Conservation (phyloP, 139 green algal species). For the Nannochloris sp. region DNA sequence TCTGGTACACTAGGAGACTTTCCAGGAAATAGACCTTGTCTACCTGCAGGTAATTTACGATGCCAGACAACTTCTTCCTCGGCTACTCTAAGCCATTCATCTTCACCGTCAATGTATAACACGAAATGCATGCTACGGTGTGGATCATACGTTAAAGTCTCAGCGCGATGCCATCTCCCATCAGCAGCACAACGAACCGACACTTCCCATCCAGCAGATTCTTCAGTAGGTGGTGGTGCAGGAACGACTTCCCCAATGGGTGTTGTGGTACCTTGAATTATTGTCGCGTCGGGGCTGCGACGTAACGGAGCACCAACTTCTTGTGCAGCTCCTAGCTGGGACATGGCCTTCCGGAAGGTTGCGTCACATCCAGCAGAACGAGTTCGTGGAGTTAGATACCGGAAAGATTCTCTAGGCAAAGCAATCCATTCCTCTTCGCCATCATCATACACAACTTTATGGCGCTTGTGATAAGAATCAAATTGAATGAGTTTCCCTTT, state of each 20-base stretch:
- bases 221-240: not conserved
- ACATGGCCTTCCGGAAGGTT: constrained; percentile 16
- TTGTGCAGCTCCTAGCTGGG: constrained; percentile 23
- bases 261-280: not conserved
- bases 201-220: constrained; percentile 26
- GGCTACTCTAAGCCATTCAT: constrained; percentile 58
- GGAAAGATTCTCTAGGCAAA: constrained; percentile 35
- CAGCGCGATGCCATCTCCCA: constrained; percentile 18
- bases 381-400: constrained; percentile 18
- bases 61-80: constrained; percentile 44
- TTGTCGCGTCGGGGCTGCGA: not conserved
- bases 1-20: not conserved
- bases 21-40: not conserved
- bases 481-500: constrained; percentile 35
- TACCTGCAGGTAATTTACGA: not conserved
- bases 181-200: constrained; percentile 41
- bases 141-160: constrained; percentile 25
- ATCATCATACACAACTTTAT: constrained; percentile 57
- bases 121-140: constrained; percentile 17
- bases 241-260: not conserved
- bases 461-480: constrained; percentile 41
- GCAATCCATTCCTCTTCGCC: constrained; percentile 47
- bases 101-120: constrained; percentile 59
- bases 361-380: constrained; percentile 8
- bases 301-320: not conserved